These are phyloP conservation scores for Alternaria triticina DNA, from an alignment of 2,329 filamentous ascomycete genomes.

Conservation along the genomic window DNA sequence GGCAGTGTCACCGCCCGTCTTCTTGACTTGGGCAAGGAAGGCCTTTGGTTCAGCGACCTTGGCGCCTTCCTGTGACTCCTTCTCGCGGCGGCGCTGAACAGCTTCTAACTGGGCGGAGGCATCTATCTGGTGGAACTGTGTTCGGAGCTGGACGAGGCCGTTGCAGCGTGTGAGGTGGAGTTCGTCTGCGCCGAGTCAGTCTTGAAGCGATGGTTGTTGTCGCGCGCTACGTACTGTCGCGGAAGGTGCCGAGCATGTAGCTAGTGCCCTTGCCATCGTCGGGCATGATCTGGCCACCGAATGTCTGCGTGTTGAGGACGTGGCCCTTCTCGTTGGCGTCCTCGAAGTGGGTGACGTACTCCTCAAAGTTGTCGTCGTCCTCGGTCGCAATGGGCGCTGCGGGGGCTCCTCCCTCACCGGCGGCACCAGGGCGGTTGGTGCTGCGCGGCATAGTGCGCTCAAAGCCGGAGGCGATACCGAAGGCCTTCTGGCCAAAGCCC, in stretches of 20 bases:
- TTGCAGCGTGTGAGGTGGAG: conserved; percentile 85
- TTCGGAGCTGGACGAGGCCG: conserved; percentile 85
- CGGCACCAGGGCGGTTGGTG: conserved; percentile 33
- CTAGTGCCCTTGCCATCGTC: conserved; percentile 71
- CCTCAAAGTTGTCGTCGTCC: conserved; percentile 70
- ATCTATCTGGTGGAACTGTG: conserved; percentile 92
- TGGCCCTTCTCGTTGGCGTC: conserved; percentile 73
- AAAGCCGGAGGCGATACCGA: conserved; percentile 56
- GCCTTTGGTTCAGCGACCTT: conserved; percentile 68
- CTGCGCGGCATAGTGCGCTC: conserved; percentile 42
- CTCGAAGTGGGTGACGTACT: conserved; percentile 59
- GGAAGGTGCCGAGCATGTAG: conserved; percentile 94
- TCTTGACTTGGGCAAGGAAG: conserved; percentile 87
- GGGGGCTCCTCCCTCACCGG: conserved; percentile 26
- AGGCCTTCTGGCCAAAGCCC: conserved; percentile 52
- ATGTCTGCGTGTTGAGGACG: conserved; percentile 79
- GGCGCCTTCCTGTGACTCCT: conserved; percentile 55
- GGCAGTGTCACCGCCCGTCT: conserved; percentile 70
- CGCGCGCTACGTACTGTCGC: conserved; percentile 66
- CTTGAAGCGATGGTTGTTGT: background rate
- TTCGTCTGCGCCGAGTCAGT: conserved; percentile 64
- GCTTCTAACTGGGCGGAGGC: conserved; percentile 76
- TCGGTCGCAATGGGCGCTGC: conserved; percentile 49
- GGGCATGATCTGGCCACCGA: conserved; percentile 79
- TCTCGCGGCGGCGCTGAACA: conserved; percentile 50